Evolutionary conservation across 2,329 filamentous ascomycete species (phyloP), one percentile per base, ranked within the genome.

Genomic region (Juglanconis oblonga): DNA sequence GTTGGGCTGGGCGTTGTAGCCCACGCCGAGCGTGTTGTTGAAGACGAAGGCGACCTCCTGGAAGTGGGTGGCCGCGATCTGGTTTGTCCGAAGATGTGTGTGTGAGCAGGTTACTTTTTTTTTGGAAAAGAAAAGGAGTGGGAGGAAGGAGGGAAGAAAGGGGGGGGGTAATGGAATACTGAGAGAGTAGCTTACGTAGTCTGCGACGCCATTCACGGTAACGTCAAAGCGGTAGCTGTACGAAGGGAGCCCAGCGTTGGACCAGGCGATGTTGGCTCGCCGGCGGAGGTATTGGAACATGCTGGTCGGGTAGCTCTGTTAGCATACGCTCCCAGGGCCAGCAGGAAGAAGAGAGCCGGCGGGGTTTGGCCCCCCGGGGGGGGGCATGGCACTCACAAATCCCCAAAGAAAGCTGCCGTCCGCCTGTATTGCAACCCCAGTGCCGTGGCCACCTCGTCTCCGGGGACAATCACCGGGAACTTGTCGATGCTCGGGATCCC

Each of bases 41-140:
- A 86, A 81, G 6, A 85, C 81, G 62, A 83, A 83, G 0, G 77
- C 73, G 0, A 84, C 78, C 67, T 84, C 81, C 58, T 79, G 70
- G 67, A 78, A 78, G 64, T 79, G 77, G 9, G 52, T 57, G 11
- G 62, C 52, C 3, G 52, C 59, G 24, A n/a, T n/a, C n/a, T n/a
- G n/a, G 36, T 31, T 13, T 36, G n/a, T n/a, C n/a, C n/a, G n/a
- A n/a, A n/a, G n/a, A n/a, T n/a, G n/a, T n/a, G n/a, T n/a, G n/a
- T n/a, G n/a, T n/a, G n/a, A n/a, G n/a, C n/a, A n/a, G n/a, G n/a
- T n/a, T n/a, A n/a, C n/a, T n/a, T n/a, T n/a, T n/a, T n/a, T n/a
- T n/a, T n/a, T n/a, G n/a, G n/a, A n/a, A n/a, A n/a, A n/a, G n/a
- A n/a, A n/a, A n/a, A n/a, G n/a, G n/a, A n/a, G n/a, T n/a, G n/a